Conservation (phyloP, 169 alveolate species). For the Amoebophrya sp. region DNA sequence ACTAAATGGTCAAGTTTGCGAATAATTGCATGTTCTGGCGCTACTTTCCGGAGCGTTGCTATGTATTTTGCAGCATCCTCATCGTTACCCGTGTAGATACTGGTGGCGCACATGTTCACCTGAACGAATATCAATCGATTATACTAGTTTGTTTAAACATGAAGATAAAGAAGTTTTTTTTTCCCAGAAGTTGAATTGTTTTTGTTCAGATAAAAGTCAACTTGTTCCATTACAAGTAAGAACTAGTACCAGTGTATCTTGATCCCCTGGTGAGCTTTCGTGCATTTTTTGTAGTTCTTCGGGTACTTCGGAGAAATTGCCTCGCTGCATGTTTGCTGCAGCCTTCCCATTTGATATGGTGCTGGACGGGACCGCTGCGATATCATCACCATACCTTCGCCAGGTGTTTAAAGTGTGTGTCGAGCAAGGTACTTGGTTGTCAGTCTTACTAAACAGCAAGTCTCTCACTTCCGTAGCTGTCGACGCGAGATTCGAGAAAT, state of each 20-base stretch:
- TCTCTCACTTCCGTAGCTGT: not conserved
- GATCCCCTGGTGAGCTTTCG: not conserved
- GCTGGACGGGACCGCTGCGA: not conserved
- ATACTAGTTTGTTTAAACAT: too few relatives aligned
- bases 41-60: not conserved
- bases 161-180: not conserved
- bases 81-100: not conserved
- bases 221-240: not conserved
- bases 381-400: not conserved
- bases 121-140: not conserved
- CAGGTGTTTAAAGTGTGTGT: too few relatives aligned
- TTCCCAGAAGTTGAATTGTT: not conserved
- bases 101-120: not conserved
- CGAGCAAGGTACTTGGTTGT: not conserved
- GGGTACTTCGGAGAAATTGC: not conserved
- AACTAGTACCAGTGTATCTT: not conserved
- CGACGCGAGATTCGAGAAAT: not conserved
- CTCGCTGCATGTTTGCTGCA: not conserved
- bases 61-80: not conserved
- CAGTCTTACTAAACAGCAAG: not conserved
- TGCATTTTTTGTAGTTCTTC: not conserved
- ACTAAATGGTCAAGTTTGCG: not conserved
- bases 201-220: not conserved
- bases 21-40: not conserved
- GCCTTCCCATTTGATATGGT: not conserved